These are phyloP conservation scores for Aspergillus caelatus DNA, from an alignment of 2,329 filamentous ascomycete genomes.

Conservation along the genomic window DNA sequence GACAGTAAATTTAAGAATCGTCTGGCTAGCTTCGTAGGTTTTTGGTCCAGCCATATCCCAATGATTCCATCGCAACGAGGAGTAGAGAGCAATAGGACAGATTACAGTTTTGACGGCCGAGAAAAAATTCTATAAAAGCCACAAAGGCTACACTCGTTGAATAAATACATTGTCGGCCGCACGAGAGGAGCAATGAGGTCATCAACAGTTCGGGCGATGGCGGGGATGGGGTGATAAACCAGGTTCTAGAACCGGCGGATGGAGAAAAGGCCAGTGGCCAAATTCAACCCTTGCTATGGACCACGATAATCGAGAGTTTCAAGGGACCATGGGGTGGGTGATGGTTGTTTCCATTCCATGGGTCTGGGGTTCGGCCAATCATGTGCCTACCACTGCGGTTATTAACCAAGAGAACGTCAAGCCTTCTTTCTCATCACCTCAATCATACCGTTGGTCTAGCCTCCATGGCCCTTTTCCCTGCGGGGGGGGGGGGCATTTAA, in stretches of 20 bases:
- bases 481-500: neutral
- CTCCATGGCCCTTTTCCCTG: neutral
- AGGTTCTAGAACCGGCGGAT: constrained; percentile 1
- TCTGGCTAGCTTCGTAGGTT: neutral
- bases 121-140: neutral
- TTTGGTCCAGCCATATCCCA: neutral
- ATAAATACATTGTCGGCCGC: neutral
- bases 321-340: neutral
- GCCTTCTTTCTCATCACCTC: constrained; percentile 2
- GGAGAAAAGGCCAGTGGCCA: neutral
- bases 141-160: neutral
- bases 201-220: neutral
- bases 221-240: neutral
- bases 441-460: neutral
- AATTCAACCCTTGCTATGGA: neutral
- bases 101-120: neutral
- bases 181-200: neutral
- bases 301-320: neutral
- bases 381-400: neutral
- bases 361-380: neutral
- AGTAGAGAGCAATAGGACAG: too few relatives aligned
- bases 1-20: neutral
- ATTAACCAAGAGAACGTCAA: neutral
- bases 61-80: neutral
- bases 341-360: neutral